Evolutionary conservation across 495 filamentous ascomycete genomes (phyloP).

Genomic region (Trichoderma gamsii): DNA sequence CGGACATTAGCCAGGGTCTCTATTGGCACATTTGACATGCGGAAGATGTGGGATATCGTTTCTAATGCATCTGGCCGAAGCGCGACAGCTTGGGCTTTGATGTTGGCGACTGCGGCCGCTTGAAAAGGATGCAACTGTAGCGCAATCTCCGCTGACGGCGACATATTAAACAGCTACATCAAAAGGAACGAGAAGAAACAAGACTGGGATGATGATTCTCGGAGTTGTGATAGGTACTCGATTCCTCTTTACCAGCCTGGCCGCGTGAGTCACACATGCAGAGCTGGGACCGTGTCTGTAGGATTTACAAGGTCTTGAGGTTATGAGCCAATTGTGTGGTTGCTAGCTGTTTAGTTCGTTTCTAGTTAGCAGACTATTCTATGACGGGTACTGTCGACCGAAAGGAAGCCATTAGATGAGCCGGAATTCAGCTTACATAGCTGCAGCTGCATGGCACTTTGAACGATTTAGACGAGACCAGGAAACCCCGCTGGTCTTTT

Average conservation of each 20-base stretch:
- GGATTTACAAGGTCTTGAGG: not conserved
- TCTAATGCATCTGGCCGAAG: not conserved
- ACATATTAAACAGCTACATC: not conserved
- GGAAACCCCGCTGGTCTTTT: not conserved
- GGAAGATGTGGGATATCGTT: not conserved
- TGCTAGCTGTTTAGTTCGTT: not conserved
- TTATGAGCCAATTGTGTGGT: not conserved
- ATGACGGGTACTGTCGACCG: not conserved
- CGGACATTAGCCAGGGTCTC: not conserved
- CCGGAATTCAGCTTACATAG: too few species aligned
- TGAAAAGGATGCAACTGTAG: not conserved
- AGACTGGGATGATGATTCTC: not conserved
- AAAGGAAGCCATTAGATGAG: too few species aligned
- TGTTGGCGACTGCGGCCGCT: slow-evolving; percentile 1
- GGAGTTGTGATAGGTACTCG: not conserved
- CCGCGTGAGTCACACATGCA: not conserved
- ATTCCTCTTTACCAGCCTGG: not conserved
- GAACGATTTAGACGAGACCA: not conserved
- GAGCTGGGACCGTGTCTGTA: not conserved
- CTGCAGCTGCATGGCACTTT: too few species aligned
- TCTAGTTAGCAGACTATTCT: not conserved
- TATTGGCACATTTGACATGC: slow-evolving; percentile 4
- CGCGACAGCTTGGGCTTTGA: not conserved
- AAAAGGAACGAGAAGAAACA: not conserved
- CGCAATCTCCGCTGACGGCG: not conserved